Percentiles rank a stretch among this genome's conserved stretches.
Conservation (phyloP, 768 basidiomycete species). For the Suillus bovinus region DNA sequence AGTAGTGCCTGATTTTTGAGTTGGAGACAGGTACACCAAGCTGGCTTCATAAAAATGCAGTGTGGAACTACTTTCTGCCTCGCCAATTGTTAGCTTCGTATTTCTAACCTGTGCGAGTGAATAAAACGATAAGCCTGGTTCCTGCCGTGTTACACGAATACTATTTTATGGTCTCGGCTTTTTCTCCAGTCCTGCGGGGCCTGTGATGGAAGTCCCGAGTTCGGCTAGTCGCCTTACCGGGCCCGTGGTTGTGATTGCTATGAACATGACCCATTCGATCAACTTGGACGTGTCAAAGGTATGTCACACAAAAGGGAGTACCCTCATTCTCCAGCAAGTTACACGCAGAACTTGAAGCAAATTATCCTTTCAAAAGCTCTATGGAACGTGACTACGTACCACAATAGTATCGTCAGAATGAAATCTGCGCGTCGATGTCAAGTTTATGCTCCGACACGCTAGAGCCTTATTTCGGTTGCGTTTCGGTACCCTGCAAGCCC, state of each 20-base stretch:
- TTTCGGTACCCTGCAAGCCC: background rate
- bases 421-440: background rate
- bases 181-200: background rate
- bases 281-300: no score
- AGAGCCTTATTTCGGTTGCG: background rate
- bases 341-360: background rate
- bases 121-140: background rate
- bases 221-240: background rate
- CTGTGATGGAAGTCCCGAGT: background rate
- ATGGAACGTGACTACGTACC: background rate
- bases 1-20: background rate
- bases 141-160: background rate
- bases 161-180: background rate
- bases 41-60: background rate
- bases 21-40: background rate
- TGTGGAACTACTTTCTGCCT: background rate
- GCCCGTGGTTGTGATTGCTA: no score
- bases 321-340: background rate
- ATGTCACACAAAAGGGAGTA: no score
- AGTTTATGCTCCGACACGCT: slow-evolving; percentile 4
- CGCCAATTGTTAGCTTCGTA: background rate
- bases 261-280: no score
- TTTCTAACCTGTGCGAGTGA: background rate
- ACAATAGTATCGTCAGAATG: background rate
- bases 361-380: background rate